Percentiles rank a stretch among this genome's conserved stretches.
Conservation (phyloP, 768 basidiomycete species). For the Agaricus sinodeliciosus region DNA sequence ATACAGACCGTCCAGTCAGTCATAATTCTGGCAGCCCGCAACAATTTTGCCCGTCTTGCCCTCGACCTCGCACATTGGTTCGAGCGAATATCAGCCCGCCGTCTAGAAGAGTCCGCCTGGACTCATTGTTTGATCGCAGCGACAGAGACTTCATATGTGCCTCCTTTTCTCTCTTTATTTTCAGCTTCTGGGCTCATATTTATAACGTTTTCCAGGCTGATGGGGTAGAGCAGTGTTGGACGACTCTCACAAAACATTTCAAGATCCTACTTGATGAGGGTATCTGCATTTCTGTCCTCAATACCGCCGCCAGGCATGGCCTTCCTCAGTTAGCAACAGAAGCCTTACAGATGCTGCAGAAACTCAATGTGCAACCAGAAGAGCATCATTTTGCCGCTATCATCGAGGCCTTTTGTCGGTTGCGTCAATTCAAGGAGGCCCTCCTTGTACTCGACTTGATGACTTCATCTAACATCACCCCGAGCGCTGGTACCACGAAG, state of each 20-base stretch:
- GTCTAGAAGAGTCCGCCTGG: slow-evolving; percentile 54
- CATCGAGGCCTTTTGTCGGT: slow-evolving; percentile 64
- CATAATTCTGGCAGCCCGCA: slow-evolving; percentile 45
- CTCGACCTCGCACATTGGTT: slow-evolving; percentile 61
- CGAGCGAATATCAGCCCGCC: slow-evolving; percentile 48
- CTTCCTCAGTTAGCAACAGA: slow-evolving; percentile 62
- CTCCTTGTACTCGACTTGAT: slow-evolving; percentile 53
- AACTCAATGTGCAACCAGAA: slow-evolving; percentile 38
- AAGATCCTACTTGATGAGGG: slow-evolving; percentile 69
- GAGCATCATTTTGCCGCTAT: slow-evolving; percentile 78
- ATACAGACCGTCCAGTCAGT: slow-evolving; percentile 43
- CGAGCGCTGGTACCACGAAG: slow-evolving; percentile 43
- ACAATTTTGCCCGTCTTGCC: slow-evolving; percentile 58
- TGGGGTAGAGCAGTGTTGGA: slow-evolving; percentile 62
- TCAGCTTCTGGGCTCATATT: background rate
- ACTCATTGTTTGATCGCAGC: slow-evolving; percentile 58
- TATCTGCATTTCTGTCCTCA: slow-evolving; percentile 57
- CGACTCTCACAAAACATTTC: slow-evolving; percentile 43
- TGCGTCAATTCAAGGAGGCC: slow-evolving; percentile 54
- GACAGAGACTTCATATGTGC: slow-evolving; percentile 61
- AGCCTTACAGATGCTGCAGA: slow-evolving; percentile 51
- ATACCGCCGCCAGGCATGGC: slow-evolving; percentile 71
- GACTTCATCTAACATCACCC: slow-evolving; percentile 44
- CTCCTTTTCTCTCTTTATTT: slow-evolving; percentile 20
- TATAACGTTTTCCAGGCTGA: slow-evolving; percentile 39